Base-by-base conservation (phyloP, 495 filamentous ascomycete genomes). In the Aspergillus ellipticus region DNA sequence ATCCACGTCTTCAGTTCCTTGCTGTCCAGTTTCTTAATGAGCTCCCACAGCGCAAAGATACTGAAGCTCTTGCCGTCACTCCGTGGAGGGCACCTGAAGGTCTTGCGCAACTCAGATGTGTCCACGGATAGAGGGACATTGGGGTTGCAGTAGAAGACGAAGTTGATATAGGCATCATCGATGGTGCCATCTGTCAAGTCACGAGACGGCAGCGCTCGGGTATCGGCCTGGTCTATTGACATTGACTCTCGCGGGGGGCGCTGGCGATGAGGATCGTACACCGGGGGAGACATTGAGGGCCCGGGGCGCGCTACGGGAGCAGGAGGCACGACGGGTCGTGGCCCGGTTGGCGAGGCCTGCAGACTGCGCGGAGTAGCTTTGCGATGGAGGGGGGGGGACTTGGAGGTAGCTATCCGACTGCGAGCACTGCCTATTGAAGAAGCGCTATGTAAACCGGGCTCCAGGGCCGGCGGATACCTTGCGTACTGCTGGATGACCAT, bases 1-100 rank as follows among this genome's bases (percentile, higher is more conserved):
- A 90, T 89, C 94, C 94, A 98, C 3, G 94, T 98, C 74, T 96
- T 97, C 64, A 98, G 84, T 66, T 96, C 90, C 68, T 92, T 95
- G 19, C 71, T 75, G 54, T 97, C 89, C 29, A 96, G 78, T 65
- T 87, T 88, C 48, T 82, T 78, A 64, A 98, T 92, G 49, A 98
- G 79, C 55, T 90, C 83, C 66, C 88, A 95, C 24, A 97, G 66
- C n/a, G 74, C 79, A 62, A 81, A 95, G 2, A 90, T 88, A 65
- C 86, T 92, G 67, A 97, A 98, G 55, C 78, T 88, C 71, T 96
- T 96, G 53, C 90, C 92, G 65, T 94, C 94, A 62, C 91, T 96
- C 64, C 89, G 92, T 2, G 94, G 94, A 2, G 92, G 91, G 20
- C 76, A 84, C 24, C 89, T 82, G 70, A 98, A 97, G 4, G 83